Conservation (phyloP, 176 grass and related monocot genomes). For the Oryza australiensis region DNA sequence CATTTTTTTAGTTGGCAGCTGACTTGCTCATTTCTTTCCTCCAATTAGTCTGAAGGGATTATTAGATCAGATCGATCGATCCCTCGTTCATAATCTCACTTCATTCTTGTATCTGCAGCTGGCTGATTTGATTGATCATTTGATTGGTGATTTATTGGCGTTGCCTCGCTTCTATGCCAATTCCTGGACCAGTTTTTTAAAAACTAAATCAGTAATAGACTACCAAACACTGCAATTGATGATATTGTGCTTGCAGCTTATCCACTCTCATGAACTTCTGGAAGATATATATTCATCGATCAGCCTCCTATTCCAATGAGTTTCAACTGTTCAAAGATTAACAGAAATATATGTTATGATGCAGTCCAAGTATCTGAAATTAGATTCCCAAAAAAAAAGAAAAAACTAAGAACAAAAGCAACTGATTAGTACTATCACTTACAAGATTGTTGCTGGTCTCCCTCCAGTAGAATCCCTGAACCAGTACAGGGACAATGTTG, state of each 20-base stretch:
- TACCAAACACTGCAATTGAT: not conserved
- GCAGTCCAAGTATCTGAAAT: not conserved
- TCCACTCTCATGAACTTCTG: not conserved
- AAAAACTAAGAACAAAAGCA: not conserved
- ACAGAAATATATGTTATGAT: not conserved
- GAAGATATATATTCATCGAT: slow-evolving; percentile 1
- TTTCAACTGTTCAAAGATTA: slow-evolving; percentile 45
- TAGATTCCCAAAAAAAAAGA: not conserved
- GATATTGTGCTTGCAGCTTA: not conserved
- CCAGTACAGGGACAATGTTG: slow-evolving; percentile 59
- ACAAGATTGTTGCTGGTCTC: slow-evolving; percentile 62
- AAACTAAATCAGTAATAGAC: not conserved
- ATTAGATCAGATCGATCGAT: too few species aligned
- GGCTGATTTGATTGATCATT: not conserved
- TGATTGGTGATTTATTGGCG: not conserved
- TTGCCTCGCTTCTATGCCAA: not conserved
- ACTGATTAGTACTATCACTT: not conserved
- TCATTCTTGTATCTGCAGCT: not conserved
- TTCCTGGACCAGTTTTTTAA: not conserved
- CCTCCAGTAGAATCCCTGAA: slow-evolving; percentile 74
- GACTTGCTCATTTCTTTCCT: too few species aligned
- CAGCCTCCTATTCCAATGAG: slow-evolving; percentile 44
- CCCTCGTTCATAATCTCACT: too few species aligned
- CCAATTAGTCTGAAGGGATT: too few species aligned
- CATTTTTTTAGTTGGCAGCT: too few species aligned